These are phyloP conservation scores for Eucalyptus brandiana DNA, from an alignment of 345 rosid species.

Conservation along the genomic window DNA sequence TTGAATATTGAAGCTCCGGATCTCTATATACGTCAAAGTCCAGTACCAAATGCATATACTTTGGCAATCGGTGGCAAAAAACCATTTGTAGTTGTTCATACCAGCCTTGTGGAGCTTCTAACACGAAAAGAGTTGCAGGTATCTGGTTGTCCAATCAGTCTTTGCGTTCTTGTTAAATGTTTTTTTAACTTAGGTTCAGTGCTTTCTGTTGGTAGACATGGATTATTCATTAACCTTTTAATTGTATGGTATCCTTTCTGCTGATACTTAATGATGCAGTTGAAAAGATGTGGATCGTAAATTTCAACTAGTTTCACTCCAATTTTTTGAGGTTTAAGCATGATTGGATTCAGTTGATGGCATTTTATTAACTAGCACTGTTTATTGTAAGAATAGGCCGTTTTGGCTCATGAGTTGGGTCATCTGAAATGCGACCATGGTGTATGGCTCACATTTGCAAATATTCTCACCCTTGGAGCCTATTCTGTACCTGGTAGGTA, in stretches of 20 bases:
- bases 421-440: constrained; percentile 97
- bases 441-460: constrained; percentile 96
- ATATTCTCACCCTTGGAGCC: constrained; percentile 89
- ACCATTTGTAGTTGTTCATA: constrained; percentile 87
- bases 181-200: not conserved
- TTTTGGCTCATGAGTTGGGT: constrained; percentile 94
- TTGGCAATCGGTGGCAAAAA: constrained; percentile 80
- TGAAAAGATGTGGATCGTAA: not conserved
- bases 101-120: constrained; percentile 90
- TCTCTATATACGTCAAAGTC: constrained; percentile 89
- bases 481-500: constrained; percentile 78
- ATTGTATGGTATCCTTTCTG: not conserved
- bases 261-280: not conserved
- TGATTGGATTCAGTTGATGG: not conserved
- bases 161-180: not conserved
- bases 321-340: not conserved
- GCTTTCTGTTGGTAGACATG: not conserved
- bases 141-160: not conserved
- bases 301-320: not conserved
- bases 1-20: constrained; percentile 79
- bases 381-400: constrained; percentile 45
- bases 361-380: not conserved
- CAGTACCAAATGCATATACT: constrained; percentile 90
- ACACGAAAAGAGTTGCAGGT: constrained; percentile 88
- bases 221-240: not conserved